Evolutionary conservation across 306 rosid species (phyloP), one percentile per base, ranked within the genome.

Genomic region (Rosa persica): DNA sequence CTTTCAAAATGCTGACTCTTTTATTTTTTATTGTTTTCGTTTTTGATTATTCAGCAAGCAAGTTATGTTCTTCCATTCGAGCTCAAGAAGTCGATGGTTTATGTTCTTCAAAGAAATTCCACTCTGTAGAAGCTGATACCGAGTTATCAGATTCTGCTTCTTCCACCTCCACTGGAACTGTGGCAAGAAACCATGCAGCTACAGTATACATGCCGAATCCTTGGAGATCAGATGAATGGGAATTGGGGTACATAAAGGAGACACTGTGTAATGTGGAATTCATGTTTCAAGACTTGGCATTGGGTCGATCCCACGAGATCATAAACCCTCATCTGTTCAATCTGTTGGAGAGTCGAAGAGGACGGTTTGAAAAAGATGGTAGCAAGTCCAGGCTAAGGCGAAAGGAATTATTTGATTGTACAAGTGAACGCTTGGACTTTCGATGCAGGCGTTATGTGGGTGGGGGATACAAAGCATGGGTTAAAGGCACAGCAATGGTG

Each of bases 111-210:
- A 83, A 86, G 82, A 90, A 90, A 79, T 74, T 81, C 76, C 77
- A 77, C 78, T 77, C 84, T 4, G 69, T 81, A 2, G 91, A 88
- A 76, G 80, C 85, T 36, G 97, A 94, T 55, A 57, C 80, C 1
- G 98, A 95, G 84, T 81, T 95, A 64, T 90, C 90, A 15, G 98
- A 92, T 83, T 95, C 97, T 3, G 97, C 98, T 73, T 91, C 98
- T 78, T 92, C 98, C 55, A 81, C 89, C 51, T 84, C 93, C 12
- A 52, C 82, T 12, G 73, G 81, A 76, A 74, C 79, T 64, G 54
- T 82, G 34, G 70, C 67, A 20, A 85, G 82, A 74, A 87, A 82
- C 78, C 83, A 67, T 46, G 42, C 80, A 34, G 15, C 47, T 70
- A 70, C 79, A 70, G 78, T 76, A 36, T 57, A 75, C 72, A 36